Conservation (phyloP, 139 green algal genomes). For the Chlorella sp. region DNA sequence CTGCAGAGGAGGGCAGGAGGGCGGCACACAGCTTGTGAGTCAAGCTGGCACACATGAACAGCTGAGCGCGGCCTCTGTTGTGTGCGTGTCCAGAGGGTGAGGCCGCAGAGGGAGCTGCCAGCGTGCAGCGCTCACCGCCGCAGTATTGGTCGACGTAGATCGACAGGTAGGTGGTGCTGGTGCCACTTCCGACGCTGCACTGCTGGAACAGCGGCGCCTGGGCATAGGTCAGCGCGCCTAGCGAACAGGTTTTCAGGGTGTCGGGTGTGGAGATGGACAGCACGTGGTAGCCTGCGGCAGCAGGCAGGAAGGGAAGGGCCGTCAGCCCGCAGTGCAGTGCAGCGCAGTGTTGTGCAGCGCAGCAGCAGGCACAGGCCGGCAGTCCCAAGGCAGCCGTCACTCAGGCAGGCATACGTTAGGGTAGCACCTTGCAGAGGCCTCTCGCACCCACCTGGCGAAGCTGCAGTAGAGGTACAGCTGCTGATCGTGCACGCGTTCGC, state of each 20-base stretch:
- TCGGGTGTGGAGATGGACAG: not conserved
- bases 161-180: not conserved
- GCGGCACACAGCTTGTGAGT: too few species aligned
- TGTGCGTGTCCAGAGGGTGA: too few species aligned
- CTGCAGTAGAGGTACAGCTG: not conserved
- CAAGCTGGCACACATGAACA: too few species aligned
- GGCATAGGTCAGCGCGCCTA: slow-evolving; percentile 3
- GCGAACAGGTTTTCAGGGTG: not conserved
- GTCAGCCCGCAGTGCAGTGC: too few species aligned
- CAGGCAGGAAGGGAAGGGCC: not conserved
- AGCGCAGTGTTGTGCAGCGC: too few species aligned
- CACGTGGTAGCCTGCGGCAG: not conserved
- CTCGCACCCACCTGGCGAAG: not conserved
- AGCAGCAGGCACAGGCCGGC: not conserved
- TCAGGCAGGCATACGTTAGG: too few species aligned
- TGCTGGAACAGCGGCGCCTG: not conserved
- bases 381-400: not conserved
- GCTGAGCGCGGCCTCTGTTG: too few species aligned
- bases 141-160: slow-evolving; percentile 12
- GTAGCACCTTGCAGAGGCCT: not conserved
- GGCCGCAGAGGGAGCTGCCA: too few species aligned
- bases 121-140: not conserved
- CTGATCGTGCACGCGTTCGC: not conserved
- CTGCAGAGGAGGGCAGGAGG: not conserved
- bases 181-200: slow-evolving; percentile 1